phyloP scores from a whole-genome alignment of 371 early-diverging fungal genomes.

The Syncephalastrum racemosum region DNA sequence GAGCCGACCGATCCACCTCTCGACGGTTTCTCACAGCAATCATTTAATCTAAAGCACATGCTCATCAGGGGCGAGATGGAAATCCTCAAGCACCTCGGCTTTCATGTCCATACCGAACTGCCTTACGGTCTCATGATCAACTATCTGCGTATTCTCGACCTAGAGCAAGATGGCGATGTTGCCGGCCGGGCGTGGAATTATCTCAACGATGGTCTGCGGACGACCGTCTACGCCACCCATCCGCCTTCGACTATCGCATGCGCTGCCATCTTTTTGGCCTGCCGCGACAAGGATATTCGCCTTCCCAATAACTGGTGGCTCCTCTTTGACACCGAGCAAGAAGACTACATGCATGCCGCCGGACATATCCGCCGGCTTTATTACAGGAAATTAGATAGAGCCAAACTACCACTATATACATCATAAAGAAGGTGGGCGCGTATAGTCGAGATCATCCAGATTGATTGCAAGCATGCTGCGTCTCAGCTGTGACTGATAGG shows the following conservation, averaged over 20 bases:
- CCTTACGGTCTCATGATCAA: constrained; percentile 94
- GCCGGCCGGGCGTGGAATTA: constrained; percentile 89
- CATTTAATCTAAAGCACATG: constrained; percentile 75
- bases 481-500: too few species aligned
- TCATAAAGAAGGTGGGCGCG: too few species aligned
- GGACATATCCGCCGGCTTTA: constrained; percentile 62
- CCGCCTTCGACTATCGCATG: constrained; percentile 90
- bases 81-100: constrained; percentile 83
- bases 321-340: constrained; percentile 77
- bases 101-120: constrained; percentile 94
- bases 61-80: constrained; percentile 83
- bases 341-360: constrained; percentile 65
- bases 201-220: constrained; percentile 83
- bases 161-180: constrained; percentile 71
- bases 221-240: constrained; percentile 79
- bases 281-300: constrained; percentile 58
- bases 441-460: too few species aligned
- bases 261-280: constrained; percentile 86
- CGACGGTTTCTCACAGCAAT: constrained; percentile 64
- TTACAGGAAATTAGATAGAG: constrained; percentile 47
- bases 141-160: constrained; percentile 80
- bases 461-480: too few species aligned
- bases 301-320: constrained; percentile 87
- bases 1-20: constrained; percentile 52
- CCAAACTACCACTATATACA: constrained; percentile 39